Conservation (phyloP, 2,329 filamentous ascomycete species). For the Orbilia quercus region DNA sequence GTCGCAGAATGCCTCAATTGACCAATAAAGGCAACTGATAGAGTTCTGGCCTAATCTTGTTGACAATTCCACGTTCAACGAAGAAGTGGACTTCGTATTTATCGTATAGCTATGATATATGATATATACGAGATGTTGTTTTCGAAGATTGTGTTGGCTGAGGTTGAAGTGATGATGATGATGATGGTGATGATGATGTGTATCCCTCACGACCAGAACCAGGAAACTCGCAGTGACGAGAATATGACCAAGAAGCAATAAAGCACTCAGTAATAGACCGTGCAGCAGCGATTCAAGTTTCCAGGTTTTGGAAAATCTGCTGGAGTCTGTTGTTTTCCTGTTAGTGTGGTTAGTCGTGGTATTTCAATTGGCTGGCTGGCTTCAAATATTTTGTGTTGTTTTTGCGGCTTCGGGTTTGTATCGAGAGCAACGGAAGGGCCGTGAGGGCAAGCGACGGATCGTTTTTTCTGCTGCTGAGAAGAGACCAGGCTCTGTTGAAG, state of each 20-base stretch:
- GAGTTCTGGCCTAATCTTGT: constrained; percentile 17
- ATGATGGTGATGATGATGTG: constrained; percentile 19
- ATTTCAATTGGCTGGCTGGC: background rate
- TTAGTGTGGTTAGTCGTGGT: constrained; percentile 41
- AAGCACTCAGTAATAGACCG: constrained; percentile 52
- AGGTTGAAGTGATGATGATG: too few relatives aligned
- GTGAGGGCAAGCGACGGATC: constrained; percentile 20
- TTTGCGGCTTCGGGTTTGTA: constrained; percentile 28
- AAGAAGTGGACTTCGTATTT: constrained; percentile 53
- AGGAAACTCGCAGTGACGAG: constrained; percentile 52
- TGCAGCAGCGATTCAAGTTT: constrained; percentile 36
- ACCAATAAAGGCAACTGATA: constrained; percentile 50
- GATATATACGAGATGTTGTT: background rate
- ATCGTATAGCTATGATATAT: too few relatives aligned
- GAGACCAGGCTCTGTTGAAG: constrained; percentile 26
- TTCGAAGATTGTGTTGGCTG: constrained; percentile 20
- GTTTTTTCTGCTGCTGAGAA: constrained; percentile 20
- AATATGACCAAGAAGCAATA: constrained; percentile 47
- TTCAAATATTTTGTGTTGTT: constrained; percentile 41
- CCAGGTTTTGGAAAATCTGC: constrained; percentile 24
- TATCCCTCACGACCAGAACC: constrained; percentile 52
- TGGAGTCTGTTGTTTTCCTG: constrained; percentile 31
- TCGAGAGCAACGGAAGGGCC: constrained; percentile 24
- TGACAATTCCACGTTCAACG: constrained; percentile 53
- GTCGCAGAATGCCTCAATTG: constrained; percentile 17